Evolutionary conservation across 306 rosid species (phyloP), one percentile per base, ranked within the genome.

Genomic region (Notholithocarpus densiflorus): DNA sequence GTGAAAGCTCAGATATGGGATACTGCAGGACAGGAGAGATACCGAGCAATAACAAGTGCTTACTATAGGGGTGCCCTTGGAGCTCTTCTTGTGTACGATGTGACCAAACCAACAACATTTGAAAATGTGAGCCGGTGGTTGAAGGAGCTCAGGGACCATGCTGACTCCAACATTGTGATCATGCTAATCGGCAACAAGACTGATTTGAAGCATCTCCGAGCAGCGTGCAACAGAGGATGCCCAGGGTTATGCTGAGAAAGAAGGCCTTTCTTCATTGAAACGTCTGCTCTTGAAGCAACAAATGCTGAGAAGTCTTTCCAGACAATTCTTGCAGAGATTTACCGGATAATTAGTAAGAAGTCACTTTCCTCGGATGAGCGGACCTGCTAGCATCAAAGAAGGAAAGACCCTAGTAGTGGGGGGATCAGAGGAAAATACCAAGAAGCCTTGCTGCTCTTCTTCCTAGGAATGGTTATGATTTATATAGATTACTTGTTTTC

Each of bases 1-100:
- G 90, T 94, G 70, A 94, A 94, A 76, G 89, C 98, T 80, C 98
- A 94, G 77, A 94, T 94, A 87, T 94, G 98, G 98, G 98, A 94
- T 60, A 94, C 97, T 0, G 98, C 98, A 0, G 98, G 97, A 56
- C 98, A 94, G 89, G 98, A 94, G 85, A 89, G 98, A 8, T 92
- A 94, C 83, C 88, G 97, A 60, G 98, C 98, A 10, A 94, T 94
- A 31, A 94, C 97, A 0, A 91, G 97, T 74, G 98, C 98, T 32
- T 94, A 94, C 89, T 94, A 94, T 51, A 80, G 97, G 2, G 98
- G 98, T 20, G 98, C 98, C 26, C 95, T 94, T 1, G 98, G 97
- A 69, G 98, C 97, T 55, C 90, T 94, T 82, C 88, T 94, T 0
- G 98, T 94, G 17, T 94, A 91, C 0, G 98, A 94, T 5, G 89